Percentiles rank a stretch among this genome's conserved stretches.
These are phyloP conservation scores for Thoreauomyces humboldtii DNA, from an alignment of 192 early-diverging fungal species.

Conservation along the genomic window DNA sequence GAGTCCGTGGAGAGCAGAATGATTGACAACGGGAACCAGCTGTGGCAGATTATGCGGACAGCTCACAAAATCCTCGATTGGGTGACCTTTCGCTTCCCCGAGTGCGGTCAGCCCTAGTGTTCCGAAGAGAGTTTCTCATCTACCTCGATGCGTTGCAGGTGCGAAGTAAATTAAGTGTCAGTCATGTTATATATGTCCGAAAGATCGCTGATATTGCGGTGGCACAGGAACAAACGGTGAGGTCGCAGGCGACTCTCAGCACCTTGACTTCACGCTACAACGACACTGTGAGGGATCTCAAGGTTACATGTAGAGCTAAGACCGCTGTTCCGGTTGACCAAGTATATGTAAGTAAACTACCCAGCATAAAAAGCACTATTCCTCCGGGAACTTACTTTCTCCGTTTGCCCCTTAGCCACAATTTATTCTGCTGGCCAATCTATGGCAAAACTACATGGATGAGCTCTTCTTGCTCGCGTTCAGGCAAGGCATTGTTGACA, in stretches of 20 bases:
- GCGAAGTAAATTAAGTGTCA: background rate
- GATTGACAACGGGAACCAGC: no score
- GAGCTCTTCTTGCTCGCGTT: conserved; percentile 56
- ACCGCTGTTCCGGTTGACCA: conserved; percentile 64
- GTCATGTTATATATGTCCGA: background rate
- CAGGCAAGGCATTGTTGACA: conserved; percentile 50
- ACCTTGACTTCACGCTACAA: conserved; percentile 40
- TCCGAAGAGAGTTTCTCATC: conserved; percentile 52
- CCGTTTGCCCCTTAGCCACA: conserved; percentile 37
- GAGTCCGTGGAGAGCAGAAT: background rate
- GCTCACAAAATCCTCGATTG: conserved; percentile 30
- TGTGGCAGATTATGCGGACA: conserved; percentile 39
- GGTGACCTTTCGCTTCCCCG: conserved; percentile 7
- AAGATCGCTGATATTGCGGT: background rate
- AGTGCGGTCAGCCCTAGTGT: conserved; percentile 41
- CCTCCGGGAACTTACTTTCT: background rate
- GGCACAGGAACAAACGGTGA: conserved; percentile 43
- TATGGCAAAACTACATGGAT: conserved; percentile 54
- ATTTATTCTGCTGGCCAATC: conserved; percentile 50
- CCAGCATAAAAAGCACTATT: no score
- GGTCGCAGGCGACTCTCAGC: conserved; percentile 30
- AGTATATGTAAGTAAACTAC: conserved; percentile 52
- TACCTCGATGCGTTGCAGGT: conserved; percentile 58
- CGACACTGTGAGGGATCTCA: conserved; percentile 47
- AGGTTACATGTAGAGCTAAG: conserved; percentile 52